Evolutionary conservation across 2,329 filamentous ascomycete genomes (phyloP).

Genomic region (Penicillium sp.): DNA sequence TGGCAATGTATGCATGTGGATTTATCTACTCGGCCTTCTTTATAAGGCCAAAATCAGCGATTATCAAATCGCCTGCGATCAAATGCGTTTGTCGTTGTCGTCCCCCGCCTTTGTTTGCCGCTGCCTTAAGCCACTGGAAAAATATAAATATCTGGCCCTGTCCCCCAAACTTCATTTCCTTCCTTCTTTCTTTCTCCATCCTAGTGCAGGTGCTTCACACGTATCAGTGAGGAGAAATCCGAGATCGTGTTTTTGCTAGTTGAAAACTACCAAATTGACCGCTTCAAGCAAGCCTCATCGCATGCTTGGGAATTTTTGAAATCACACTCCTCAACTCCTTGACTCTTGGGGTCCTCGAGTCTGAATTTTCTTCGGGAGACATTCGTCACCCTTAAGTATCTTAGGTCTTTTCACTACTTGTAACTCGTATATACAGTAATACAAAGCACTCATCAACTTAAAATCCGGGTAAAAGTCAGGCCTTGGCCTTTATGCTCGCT

Average conservation of each 20-base stretch:
- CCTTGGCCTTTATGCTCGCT: not conserved
- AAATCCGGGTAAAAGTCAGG: not conserved
- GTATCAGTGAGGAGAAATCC: constrained; percentile 84
- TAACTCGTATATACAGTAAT: not conserved
- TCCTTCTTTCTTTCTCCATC: constrained; percentile 38
- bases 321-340: constrained; percentile 29
- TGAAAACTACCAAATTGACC: constrained; percentile 77
- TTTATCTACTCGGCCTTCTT: no score
- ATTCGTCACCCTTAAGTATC: not conserved
- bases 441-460: not conserved
- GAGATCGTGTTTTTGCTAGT: constrained; percentile 87
- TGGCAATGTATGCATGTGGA: no score
- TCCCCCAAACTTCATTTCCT: constrained; percentile 22
- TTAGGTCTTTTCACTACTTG: constrained; percentile 39
- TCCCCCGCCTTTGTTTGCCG: not conserved
- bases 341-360: constrained; percentile 13
- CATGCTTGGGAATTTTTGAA: constrained; percentile 79
- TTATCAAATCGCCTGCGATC: no score
- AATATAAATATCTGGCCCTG: constrained; percentile 23
- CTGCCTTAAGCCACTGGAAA: not conserved
- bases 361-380: constrained; percentile 12
- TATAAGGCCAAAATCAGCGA: no score
- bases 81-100: not conserved
- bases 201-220: constrained; percentile 67
- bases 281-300: constrained; percentile 65